Conservation (phyloP, 768 basidiomycete genomes). For the Rhodosporidiobolus sp. region DNA sequence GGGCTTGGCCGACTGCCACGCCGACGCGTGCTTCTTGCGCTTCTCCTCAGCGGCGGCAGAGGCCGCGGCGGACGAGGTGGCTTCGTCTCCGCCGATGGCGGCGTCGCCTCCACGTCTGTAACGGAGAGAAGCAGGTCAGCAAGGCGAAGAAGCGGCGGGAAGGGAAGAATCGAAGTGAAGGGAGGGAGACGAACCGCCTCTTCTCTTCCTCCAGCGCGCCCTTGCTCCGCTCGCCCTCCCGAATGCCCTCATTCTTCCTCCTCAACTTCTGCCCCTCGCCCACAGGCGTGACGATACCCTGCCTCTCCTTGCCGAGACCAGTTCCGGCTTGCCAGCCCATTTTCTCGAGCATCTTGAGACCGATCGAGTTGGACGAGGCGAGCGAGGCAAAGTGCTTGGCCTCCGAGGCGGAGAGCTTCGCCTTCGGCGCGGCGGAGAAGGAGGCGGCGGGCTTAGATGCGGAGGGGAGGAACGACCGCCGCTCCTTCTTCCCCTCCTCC, state of each 20-base stretch:
- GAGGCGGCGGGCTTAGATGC: slow-evolving; percentile 26
- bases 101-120: slow-evolving; percentile 57
- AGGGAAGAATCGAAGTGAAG: background rate
- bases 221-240: slow-evolving; percentile 78
- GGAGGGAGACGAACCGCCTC: slow-evolving; percentile 55
- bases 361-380: slow-evolving; percentile 60
- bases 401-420: slow-evolving; percentile 64
- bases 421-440: slow-evolving; percentile 43
- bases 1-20: slow-evolving; percentile 56
- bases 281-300: slow-evolving; percentile 83
- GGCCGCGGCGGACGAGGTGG: slow-evolving; percentile 35
- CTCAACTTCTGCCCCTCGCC: slow-evolving; percentile 80
- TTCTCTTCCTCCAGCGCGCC: slow-evolving; percentile 74
- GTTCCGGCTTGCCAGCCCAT: slow-evolving; percentile 85
- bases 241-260: slow-evolving; percentile 78
- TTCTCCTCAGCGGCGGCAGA: background rate
- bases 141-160: background rate
- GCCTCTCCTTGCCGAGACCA: slow-evolving; percentile 72
- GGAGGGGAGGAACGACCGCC: slow-evolving; percentile 58
- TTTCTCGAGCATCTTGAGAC: slow-evolving; percentile 85
- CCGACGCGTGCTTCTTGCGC: slow-evolving; percentile 35
- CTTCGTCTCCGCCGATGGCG: slow-evolving; percentile 58
- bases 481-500: slow-evolving; percentile 37
- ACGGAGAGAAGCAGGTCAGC: background rate
- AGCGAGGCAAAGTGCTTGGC: slow-evolving; percentile 78